Evolutionary conservation across 257 asterid species (phyloP).

Genomic region (Paraleonurus japonicus): DNA sequence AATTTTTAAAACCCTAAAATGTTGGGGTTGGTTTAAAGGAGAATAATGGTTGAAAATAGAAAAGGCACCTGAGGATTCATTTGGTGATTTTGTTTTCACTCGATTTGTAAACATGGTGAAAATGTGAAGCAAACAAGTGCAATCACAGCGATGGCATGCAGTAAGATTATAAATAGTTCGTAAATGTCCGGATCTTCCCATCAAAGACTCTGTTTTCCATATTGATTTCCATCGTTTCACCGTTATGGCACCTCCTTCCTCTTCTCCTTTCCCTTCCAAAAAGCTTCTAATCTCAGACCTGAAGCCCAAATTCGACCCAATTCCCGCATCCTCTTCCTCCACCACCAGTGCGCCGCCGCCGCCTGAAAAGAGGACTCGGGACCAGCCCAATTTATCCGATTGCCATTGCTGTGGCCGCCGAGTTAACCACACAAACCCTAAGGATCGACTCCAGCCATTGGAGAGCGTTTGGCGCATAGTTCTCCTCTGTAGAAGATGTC

Average conservation of each 20-base stretch:
- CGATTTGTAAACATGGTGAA: not conserved
- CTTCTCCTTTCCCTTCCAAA: conserved; percentile 33
- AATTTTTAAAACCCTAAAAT: not conserved
- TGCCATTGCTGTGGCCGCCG: conserved; percentile 75
- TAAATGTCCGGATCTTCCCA: not conserved
- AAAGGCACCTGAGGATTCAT: not conserved
- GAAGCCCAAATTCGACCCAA: conserved; percentile 30
- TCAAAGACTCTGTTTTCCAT: not conserved
- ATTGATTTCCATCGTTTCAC: conserved; percentile 8
- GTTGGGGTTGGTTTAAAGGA: not conserved
- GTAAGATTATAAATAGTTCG: not conserved
- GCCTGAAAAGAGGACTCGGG: conserved; percentile 60
- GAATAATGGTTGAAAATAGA: not conserved
- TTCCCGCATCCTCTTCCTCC: conserved; percentile 45
- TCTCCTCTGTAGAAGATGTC: conserved; percentile 71
- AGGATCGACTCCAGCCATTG: conserved; percentile 67
- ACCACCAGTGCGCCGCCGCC: conserved; percentile 30
- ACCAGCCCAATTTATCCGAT: conserved; percentile 71
- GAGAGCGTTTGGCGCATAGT: conserved; percentile 88
- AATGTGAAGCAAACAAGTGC: not conserved
- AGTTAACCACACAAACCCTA: conserved; percentile 58
- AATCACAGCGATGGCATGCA: not conserved
- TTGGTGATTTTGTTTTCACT: not conserved
- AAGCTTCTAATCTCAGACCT: conserved; percentile 37
- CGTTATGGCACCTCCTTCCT: conserved; percentile 33